Evolutionary conservation across 2,329 filamentous ascomycete genomes (phyloP).

Genomic region (Pseudocercospora macadamiae): DNA sequence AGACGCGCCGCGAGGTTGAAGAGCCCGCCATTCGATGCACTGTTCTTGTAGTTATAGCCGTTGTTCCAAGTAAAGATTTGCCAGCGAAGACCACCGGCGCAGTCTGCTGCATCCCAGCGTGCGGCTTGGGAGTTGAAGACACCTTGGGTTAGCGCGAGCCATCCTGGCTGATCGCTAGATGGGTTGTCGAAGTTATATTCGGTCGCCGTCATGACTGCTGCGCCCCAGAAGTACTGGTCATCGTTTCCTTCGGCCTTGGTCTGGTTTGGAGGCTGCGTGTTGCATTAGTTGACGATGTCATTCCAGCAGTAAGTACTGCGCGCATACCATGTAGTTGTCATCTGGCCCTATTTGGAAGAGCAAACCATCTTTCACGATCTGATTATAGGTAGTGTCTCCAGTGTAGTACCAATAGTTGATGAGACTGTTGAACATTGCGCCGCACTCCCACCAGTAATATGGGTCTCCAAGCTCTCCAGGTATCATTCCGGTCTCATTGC

Average conservation of each 20-base stretch:
- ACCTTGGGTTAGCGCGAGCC: conserved; percentile 46
- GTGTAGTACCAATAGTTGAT: conserved; percentile 72
- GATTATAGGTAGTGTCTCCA: conserved; percentile 65
- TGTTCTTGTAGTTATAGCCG: conserved; percentile 52
- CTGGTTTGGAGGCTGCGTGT: conserved; percentile 46
- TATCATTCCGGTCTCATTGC: conserved; percentile 53
- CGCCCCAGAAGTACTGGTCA: conserved; percentile 61
- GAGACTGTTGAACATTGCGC: conserved; percentile 64
- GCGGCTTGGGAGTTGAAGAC: conserved; percentile 42
- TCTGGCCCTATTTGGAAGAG: conserved; percentile 63
- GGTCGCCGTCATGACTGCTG: conserved; percentile 58
- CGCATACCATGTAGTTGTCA: conserved; percentile 56
- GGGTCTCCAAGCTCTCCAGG: conserved; percentile 62
- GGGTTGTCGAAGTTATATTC: conserved; percentile 53
- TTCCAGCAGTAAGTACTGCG: too few species aligned
- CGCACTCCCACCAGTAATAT: conserved; percentile 48
- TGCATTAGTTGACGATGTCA: neutral
- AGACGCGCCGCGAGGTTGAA: conserved; percentile 48
- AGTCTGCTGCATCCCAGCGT: conserved; percentile 39
- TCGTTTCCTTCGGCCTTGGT: conserved; percentile 52
- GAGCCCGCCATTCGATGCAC: conserved; percentile 52
- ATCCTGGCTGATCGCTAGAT: conserved; percentile 42
- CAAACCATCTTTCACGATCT: conserved; percentile 59
- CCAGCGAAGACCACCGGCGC: conserved; percentile 42
- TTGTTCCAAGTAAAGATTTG: conserved; percentile 40